Base-by-base conservation (phyloP, 805 yeast genomes). In the Hanseniaspora mollemarum region DNA sequence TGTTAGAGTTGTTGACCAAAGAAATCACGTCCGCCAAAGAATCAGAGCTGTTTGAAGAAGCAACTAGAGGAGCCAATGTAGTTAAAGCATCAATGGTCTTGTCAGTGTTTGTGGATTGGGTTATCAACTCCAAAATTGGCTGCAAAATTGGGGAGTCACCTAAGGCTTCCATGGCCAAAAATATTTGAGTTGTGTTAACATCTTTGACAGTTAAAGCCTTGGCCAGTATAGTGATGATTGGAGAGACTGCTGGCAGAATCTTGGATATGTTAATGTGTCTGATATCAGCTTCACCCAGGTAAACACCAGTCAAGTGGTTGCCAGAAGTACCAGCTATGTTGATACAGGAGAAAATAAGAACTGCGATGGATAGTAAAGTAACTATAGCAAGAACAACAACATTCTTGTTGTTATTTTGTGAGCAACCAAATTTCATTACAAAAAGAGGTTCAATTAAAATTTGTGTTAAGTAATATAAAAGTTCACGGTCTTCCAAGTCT, bases 221-320 rank as follows among this genome's bases (percentile, higher is more conserved):
- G 16, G 63, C 62, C 7, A 65, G 41, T 6, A 64, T 55, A 4
- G 57, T 48, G 24, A 64, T 46, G 18, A 64, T 54, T n/a, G 65
- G 61, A 16, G 55, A 55, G 8, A 62, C 52, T 35, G 57, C 54
- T 33, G 68, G 68, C 24, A 64, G 46, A 52, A 63, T 62, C 49
- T 65, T 65, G 25, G 66, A 58, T 19, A 63, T 64, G 40, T 65
- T 65, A 45, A 65, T 60, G 33, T 60, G 61, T 19, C 59, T 54
- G 41, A 65, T 59, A 46, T 60, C 60, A 29, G 67, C 66, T 36
- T 62, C 59, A 46, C 66, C 66, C 28, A 65, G 52, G 46, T 59
- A 64, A 35, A 65, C 56, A 32, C 60, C 48, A 25, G 67, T 67
- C 37, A 54, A 56, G 43, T 62, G 60, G 52, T 63, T 60, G 2